Base-by-base conservation (phyloP, 2,329 filamentous ascomycete species). In the Domatiomyces globalis region DNA sequence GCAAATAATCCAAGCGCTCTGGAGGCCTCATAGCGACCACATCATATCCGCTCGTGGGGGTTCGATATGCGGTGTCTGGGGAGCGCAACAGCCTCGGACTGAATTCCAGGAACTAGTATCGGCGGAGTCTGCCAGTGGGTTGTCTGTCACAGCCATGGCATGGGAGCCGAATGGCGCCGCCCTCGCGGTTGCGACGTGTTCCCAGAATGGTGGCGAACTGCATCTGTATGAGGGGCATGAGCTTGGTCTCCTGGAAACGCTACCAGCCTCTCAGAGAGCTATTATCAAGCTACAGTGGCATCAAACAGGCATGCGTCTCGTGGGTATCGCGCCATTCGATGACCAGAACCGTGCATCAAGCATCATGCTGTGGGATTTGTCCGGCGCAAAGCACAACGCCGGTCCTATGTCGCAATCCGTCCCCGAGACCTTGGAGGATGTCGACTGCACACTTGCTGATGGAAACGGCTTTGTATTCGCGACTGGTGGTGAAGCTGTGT, bases 121-220 rank as follows among this genome's bases (percentile, higher is more conserved):
- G 45, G 22, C 55, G 10, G 51, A 56, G 43, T 43, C 51, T 10
- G 44, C 49, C 12, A 49, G 56, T 25, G 52, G 43, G 19, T 57
- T 64, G 15, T 65, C 64, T 50, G 68, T 73, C 45, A 72, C 71
- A 9, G 66, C 71, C 2, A 62, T 72, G 42, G 67, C 69, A 2
- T 74, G 72, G 72, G 66, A 72, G 56, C 66, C 68, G 1, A 58
- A 62, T 15, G 72, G 72, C 19, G 62, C 66, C 33, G 66, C 70
- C 53, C 58, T 74, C 46, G 72, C 71, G 20, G 67, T 74, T 17
- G 71, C 72, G 15, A 72, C 70, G 19, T 71, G 67, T 52, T 65
- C 64, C 49, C 65, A 71, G 48, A 62, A 66, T 56, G 63, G 66
- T 36, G 70, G 69, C 15, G 64, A 69, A 12, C 67, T 74, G 65